A percentile compares a stretch with the other conserved stretches of the same genome.
These are phyloP conservation scores for Fraxinus cuspidata DNA, from an alignment of 257 asterid genomes.

Conservation along the genomic window DNA sequence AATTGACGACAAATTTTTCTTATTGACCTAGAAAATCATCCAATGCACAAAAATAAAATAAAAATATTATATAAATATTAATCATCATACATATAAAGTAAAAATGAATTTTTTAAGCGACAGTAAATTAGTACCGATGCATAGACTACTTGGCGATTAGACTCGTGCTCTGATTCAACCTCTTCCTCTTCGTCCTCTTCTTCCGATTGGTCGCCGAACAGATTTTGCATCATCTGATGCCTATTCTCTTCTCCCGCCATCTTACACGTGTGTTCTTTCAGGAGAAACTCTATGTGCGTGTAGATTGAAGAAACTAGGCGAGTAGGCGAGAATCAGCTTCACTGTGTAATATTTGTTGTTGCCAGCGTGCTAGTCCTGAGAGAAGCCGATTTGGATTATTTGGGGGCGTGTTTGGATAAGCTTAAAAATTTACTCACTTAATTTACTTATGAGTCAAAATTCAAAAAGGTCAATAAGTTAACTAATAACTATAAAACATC, in stretches of 20 bases:
- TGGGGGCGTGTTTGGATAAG: neutral
- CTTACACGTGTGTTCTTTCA: constrained; percentile 13
- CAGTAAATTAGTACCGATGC: constrained; percentile 55
- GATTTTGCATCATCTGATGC: constrained; percentile 99
- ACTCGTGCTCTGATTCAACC: constrained; percentile 92
- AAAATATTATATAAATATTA: neutral
- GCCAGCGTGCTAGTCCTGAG: neutral
- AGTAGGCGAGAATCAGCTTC: neutral
- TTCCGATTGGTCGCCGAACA: constrained; percentile 97
- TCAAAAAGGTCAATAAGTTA: too few relatives aligned
- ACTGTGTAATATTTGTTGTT: neutral
- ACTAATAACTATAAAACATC: too few relatives aligned
- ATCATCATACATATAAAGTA: neutral
- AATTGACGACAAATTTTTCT: neutral
- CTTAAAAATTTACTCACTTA: neutral
- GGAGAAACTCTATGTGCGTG: neutral
- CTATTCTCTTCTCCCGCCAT: constrained; percentile 98
- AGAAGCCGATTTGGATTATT: neutral
- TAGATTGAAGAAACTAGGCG: neutral
- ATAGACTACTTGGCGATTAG: constrained; percentile 83
- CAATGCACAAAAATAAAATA: neutral
- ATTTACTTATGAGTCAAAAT: neutral
- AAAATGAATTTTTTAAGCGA: neutral
- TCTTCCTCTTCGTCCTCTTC: constrained; percentile 93
- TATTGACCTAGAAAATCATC: neutral